A percentile compares a stretch with the other conserved stretches of the same genome.
These are phyloP conservation scores for Irpex rosettiformis DNA, from an alignment of 1,284 basidiomycete genomes.

Conservation along the genomic window DNA sequence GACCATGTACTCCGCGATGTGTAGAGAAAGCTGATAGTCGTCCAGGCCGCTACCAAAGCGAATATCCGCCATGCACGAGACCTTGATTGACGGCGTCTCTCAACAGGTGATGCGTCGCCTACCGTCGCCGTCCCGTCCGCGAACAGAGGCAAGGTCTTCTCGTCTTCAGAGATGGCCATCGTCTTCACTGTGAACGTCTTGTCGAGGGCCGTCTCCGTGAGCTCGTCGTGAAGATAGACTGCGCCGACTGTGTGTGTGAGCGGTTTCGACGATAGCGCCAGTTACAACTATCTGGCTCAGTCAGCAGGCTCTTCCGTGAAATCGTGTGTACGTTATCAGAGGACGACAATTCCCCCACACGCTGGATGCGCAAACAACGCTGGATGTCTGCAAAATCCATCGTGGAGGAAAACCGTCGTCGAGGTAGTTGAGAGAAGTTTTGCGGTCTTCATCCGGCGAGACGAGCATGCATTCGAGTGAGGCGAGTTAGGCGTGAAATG, in stretches of 20 bases:
- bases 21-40: neutral
- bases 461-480: neutral
- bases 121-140: neutral
- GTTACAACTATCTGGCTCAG: neutral
- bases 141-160: neutral
- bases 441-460: neutral
- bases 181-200: neutral
- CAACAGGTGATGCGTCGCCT: neutral
- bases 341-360: neutral
- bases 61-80: neutral
- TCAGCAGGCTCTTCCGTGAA: neutral
- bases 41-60: neutral
- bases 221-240: too few species aligned
- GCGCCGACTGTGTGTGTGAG: neutral
- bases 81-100: neutral
- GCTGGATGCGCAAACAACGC: neutral
- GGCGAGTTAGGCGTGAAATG: conserved; percentile 1
- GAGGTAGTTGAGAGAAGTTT: neutral
- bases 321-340: neutral
- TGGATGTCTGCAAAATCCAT: neutral
- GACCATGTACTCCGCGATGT: neutral
- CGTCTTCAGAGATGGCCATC: neutral
- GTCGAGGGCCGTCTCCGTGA: neutral
- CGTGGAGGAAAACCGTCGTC: neutral
- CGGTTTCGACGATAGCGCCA: neutral